A percentile compares a stretch with the other conserved stretches of the same genome.
Evolutionary conservation across 768 basidiomycete genomes (phyloP).

Genomic region (Tephrocybe rancida): DNA sequence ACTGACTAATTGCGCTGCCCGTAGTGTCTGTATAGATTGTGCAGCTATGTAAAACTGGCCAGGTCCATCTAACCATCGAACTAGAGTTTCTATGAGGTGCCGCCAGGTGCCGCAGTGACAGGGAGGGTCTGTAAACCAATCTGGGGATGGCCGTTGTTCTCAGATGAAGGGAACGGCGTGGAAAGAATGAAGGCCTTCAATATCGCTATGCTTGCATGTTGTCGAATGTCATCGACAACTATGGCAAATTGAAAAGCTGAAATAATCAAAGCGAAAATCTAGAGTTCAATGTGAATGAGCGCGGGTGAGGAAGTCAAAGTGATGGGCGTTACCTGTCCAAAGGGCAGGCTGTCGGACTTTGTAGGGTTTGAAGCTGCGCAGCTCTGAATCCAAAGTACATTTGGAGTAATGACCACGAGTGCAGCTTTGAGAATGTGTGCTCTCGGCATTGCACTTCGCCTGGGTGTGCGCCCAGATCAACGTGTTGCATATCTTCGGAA

Average conservation of each 20-base stretch:
- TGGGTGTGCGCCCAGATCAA: neutral
- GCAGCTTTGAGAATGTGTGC: conserved; percentile 12
- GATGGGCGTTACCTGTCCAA: conserved; percentile 9
- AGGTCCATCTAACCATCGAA: too few species aligned
- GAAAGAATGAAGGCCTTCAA: neutral
- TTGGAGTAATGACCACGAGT: conserved; percentile 8
- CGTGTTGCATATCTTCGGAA: neutral
- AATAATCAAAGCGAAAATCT: neutral
- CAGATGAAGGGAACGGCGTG: neutral
- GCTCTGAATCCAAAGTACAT: conserved; percentile 12
- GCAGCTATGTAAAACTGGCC: too few species aligned
- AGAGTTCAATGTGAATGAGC: neutral
- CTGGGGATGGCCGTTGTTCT: too few species aligned
- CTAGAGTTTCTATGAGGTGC: too few species aligned
- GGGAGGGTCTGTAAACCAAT: too few species aligned
- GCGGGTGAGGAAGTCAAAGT: neutral
- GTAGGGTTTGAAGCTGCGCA: conserved; percentile 6
- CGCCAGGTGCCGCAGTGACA: too few species aligned
- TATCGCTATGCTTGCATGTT: neutral
- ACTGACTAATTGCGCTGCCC: too few species aligned
- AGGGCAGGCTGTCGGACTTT: conserved; percentile 4
- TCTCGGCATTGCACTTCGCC: conserved; percentile 2
- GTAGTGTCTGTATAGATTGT: too few species aligned
- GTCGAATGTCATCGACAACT: neutral
- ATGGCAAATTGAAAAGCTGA: neutral